phyloP scores from a whole-genome alignment of 1,139 yeast genomes.

The Meyerozyma guilliermondii region DNA sequence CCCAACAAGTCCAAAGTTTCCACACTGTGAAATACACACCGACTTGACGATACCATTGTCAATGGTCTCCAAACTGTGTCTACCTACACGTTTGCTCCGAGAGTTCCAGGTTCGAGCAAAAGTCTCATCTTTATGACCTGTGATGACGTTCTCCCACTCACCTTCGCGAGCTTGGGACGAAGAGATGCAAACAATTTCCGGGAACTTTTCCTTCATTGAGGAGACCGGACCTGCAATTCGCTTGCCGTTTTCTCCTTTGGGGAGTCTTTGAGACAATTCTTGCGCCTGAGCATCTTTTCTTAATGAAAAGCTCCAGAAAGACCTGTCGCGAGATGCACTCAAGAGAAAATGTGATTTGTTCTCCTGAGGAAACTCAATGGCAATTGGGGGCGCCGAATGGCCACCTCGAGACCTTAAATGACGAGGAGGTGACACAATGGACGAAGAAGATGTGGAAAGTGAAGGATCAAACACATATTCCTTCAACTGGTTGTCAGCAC shows the following conservation, averaged over 20 bases:
- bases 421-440: constrained; percentile 85
- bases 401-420: constrained; percentile 93
- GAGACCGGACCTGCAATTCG: constrained; percentile 55
- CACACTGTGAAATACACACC: constrained; percentile 85
- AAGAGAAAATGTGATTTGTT: constrained; percentile 76
- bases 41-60: constrained; percentile 82
- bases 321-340: constrained; percentile 82
- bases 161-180: constrained; percentile 76
- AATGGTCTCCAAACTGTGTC: constrained; percentile 60
- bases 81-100: constrained; percentile 76
- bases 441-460: constrained; percentile 57
- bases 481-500: constrained; percentile 85
- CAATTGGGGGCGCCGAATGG: constrained; percentile 85
- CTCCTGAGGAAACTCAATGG: constrained; percentile 72
- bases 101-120: constrained; percentile 94
- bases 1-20: constrained; percentile 93
- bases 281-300: constrained; percentile 97
- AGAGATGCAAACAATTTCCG: constrained; percentile 71
- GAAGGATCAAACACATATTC: constrained; percentile 95
- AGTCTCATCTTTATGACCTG: constrained; percentile 80
- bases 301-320: constrained; percentile 87
- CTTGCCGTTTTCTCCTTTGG: constrained; percentile 48
- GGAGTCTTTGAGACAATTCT: constrained; percentile 78
- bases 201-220: constrained; percentile 58
- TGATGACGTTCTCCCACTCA: constrained; percentile 93